phyloP scores from a whole-genome alignment of 2,329 filamentous ascomycete genomes.

The Xylaria sp. region DNA sequence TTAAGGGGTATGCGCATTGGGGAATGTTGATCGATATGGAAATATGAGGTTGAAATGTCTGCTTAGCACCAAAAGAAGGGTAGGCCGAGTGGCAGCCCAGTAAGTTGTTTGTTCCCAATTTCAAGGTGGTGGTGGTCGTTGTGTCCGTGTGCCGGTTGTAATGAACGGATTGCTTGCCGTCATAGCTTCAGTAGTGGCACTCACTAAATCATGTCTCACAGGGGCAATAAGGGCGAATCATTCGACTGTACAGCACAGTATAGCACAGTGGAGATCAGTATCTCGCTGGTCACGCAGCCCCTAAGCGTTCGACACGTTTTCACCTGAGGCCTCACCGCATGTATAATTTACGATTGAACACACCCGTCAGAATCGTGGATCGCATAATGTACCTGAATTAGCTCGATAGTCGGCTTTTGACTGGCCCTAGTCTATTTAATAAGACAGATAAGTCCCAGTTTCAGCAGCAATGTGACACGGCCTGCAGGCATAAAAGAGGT shows the following conservation, averaged over 20 bases:
- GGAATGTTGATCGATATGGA: not conserved
- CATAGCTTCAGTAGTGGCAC: constrained; percentile 24
- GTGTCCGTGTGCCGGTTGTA: not conserved
- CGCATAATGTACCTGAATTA: constrained; percentile 7
- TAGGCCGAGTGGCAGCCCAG: not conserved
- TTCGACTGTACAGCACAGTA: constrained; percentile 5
- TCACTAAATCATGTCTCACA: constrained; percentile 29
- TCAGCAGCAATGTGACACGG: not conserved
- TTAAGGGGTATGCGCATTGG: constrained; percentile 3
- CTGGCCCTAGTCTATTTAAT: not conserved
- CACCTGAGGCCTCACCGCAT: constrained; percentile 28
- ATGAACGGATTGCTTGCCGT: constrained; percentile 16
- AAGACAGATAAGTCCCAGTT: not conserved
- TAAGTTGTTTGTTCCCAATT: not conserved
- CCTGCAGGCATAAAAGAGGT: constrained; percentile 3
- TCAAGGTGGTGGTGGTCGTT: not conserved
- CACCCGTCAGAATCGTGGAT: not conserved
- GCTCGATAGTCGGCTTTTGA: constrained; percentile 3
- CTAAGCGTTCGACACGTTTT: constrained; percentile 36
- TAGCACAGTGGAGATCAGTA: constrained; percentile 25
- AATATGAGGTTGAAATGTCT: not conserved
- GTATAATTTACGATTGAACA: constrained; percentile 9
- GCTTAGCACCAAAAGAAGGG: not conserved
- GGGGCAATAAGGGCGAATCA: constrained; percentile 12
- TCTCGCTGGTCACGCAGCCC: constrained; percentile 15